These are phyloP conservation scores for Candida germanica DNA, from an alignment of 805 yeast species.

Conservation along the genomic window DNA sequence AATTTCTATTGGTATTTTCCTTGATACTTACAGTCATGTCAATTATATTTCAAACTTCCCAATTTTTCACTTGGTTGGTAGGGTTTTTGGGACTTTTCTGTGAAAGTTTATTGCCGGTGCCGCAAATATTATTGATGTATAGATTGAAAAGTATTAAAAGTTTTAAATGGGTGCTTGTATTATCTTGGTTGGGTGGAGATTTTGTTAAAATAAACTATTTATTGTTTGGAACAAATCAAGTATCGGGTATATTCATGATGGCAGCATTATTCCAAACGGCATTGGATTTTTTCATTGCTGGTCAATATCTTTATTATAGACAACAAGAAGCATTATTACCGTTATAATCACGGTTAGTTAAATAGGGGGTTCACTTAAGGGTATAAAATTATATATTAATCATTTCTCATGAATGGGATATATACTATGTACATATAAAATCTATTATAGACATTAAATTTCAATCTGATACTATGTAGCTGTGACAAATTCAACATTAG, in stretches of 20 bases:
- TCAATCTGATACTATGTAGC: slow-evolving; percentile 6
- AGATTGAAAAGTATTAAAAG: slow-evolving; percentile 70
- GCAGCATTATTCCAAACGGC: slow-evolving; percentile 79
- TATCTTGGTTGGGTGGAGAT: slow-evolving; percentile 91
- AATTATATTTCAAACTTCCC: slow-evolving; percentile 29
- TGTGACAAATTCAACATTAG: slow-evolving; percentile 63
- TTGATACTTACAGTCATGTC: slow-evolving; percentile 41
- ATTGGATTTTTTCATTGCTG: slow-evolving; percentile 69
- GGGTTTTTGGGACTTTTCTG: slow-evolving; percentile 67
- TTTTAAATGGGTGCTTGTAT: slow-evolving; percentile 67
- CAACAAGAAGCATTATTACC: slow-evolving; percentile 6
- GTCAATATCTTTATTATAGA: slow-evolving; percentile 64
- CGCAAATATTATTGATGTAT: slow-evolving; percentile 69
- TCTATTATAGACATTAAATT: slow-evolving; percentile 6
- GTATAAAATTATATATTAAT: too few relatives aligned
- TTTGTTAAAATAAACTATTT: slow-evolving; percentile 70
- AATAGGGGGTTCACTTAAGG: neutral
- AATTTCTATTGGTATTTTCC: slow-evolving; percentile 50
- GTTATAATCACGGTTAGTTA: slow-evolving; percentile 1
- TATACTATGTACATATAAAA: slow-evolving; percentile 8
- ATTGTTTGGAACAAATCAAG: slow-evolving; percentile 70
- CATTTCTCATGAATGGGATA: slow-evolving; percentile 3
- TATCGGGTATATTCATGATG: slow-evolving; percentile 59
- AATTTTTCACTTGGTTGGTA: slow-evolving; percentile 46
- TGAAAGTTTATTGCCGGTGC: slow-evolving; percentile 72